Evolutionary conservation across 768 basidiomycete genomes (phyloP).

Genomic region (Mycena chlorophos): DNA sequence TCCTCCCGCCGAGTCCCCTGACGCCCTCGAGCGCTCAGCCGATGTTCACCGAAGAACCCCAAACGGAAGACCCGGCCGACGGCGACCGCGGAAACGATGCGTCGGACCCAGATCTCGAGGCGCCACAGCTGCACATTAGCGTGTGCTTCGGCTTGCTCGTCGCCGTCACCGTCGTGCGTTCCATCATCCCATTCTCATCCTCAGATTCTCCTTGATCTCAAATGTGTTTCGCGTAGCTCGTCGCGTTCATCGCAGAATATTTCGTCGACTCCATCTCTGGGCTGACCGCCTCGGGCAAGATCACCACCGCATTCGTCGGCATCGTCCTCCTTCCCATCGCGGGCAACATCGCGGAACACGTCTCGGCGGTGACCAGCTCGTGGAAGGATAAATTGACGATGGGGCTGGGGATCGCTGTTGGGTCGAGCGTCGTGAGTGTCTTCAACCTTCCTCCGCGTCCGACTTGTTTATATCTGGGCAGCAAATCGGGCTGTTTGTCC

Average conservation of each 20-base stretch:
- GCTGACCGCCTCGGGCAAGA: slow-evolving; percentile 44
- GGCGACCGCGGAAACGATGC: neutral
- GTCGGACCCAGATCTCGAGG: neutral
- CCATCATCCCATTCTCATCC: neutral
- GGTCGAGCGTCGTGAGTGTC: slow-evolving; percentile 52
- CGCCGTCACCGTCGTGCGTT: slow-evolving; percentile 13
- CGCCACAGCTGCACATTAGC: slow-evolving; percentile 4
- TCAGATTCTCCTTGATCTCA: neutral
- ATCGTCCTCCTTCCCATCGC: slow-evolving; percentile 67
- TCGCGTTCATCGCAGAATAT: slow-evolving; percentile 40
- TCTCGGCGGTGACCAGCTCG: slow-evolving; percentile 69
- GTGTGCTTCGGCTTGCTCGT: slow-evolving; percentile 35
- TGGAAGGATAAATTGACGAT: slow-evolving; percentile 71
- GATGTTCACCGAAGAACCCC: neutral
- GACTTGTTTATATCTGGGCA: slow-evolving; percentile 21
- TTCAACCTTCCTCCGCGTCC: neutral
- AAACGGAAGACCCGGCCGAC: neutral
- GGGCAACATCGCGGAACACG: slow-evolving; percentile 69
- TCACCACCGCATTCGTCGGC: slow-evolving; percentile 68
- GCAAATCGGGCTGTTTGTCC: slow-evolving; percentile 66
- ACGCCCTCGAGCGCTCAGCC: neutral
- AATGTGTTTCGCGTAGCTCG: slow-evolving; percentile 29
- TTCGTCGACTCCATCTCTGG: slow-evolving; percentile 67
- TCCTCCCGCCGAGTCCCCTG: neutral
- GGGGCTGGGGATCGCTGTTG: slow-evolving; percentile 66